Base-by-base conservation (phyloP, 805 yeast genomes). In the Myxozyma sirexii region DNA sequence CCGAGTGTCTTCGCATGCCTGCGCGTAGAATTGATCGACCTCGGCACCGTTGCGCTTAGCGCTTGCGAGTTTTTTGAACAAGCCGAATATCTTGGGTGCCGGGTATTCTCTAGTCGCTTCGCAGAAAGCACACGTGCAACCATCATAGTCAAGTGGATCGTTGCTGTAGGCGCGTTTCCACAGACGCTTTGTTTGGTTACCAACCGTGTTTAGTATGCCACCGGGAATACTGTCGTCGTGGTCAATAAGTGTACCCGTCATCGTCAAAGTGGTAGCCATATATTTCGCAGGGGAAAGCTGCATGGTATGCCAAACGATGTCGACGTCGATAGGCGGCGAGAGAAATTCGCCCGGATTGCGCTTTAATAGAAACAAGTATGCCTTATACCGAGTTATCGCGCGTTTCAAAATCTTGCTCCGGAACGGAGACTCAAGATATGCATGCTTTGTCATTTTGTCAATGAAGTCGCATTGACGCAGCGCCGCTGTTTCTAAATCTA, bases 291-390 rank as follows among this genome's bases (percentile, higher is more conserved):
- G 62, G 1, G 56, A 41, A 12, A 66, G 63, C 55, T 58, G 66
- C 44, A 62, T 58, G 2, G 68, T 66, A 31, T 66, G 68, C 69
- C 69, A 66, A 0, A 57, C 67, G 21, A 66, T 45, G 35, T 66
- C 69, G 23, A 60, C 52, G 26, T 64, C 67, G 13, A 60, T 26
- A 21, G 67, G 55, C 35, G 69, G 69, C 10, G 66, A 60, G 6
- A 55, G 37, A 23, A 53, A 4, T 7, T 23, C n/a, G 1, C n/a
- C 24, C 12, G 60, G 64, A 12, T 50, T 4, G 1, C 15, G 38
- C 4, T 44, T 27, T 10, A 63, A 24, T 4, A 65, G 5, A 24
- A 35, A 33, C 24, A 66, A 27, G 31, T 60, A 66, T 42, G 54
- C 26, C 12, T 23, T 37, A 19, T 63, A 61, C 31, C 57, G 57